Conservation (phyloP, 495 filamentous ascomycete species). For the Hypomontagnella submonticulosa region DNA sequence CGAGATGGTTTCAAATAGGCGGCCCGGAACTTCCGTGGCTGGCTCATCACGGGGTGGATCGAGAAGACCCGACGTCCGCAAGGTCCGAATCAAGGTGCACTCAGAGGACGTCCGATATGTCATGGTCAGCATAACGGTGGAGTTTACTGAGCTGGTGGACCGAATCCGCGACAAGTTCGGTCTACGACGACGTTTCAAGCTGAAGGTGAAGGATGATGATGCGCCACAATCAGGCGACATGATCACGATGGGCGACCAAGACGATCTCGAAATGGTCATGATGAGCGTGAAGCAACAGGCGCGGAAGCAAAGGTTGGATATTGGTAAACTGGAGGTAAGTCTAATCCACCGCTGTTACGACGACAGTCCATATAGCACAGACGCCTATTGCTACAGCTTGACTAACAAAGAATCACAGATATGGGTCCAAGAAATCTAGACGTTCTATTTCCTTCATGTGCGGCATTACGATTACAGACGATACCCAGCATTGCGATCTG, state of each 20-base stretch:
- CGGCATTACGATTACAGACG: constrained; percentile 45
- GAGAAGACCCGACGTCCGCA: constrained; percentile 60
- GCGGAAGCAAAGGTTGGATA: constrained; percentile 77
- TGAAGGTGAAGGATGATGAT: constrained; percentile 87
- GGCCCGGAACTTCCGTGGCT: constrained; percentile 54
- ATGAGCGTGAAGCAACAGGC: constrained; percentile 72
- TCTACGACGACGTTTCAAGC: constrained; percentile 74
- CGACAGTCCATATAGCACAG: too few relatives aligned
- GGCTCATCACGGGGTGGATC: constrained; percentile 57
- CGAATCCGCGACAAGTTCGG: constrained; percentile 87
- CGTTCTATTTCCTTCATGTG: constrained; percentile 39
- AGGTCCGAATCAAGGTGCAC: constrained; percentile 92
- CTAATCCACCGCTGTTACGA: neutral
- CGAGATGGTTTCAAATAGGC: constrained; percentile 74
- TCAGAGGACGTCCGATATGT: constrained; percentile 93
- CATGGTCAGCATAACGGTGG: constrained; percentile 78
- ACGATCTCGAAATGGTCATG: constrained; percentile 91
- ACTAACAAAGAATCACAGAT: constrained; percentile 59
- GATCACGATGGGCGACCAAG: constrained; percentile 96
- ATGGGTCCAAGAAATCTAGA: constrained; percentile 72
- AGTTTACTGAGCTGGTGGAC: constrained; percentile 78
- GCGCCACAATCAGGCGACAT: constrained; percentile 76
- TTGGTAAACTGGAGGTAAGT: constrained; percentile 96
- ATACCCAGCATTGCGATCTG: constrained; percentile 51
- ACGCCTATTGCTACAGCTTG: neutral